Base-by-base conservation (phyloP, 2,329 filamentous ascomycete genomes). In the Calonectria ilicicola region DNA sequence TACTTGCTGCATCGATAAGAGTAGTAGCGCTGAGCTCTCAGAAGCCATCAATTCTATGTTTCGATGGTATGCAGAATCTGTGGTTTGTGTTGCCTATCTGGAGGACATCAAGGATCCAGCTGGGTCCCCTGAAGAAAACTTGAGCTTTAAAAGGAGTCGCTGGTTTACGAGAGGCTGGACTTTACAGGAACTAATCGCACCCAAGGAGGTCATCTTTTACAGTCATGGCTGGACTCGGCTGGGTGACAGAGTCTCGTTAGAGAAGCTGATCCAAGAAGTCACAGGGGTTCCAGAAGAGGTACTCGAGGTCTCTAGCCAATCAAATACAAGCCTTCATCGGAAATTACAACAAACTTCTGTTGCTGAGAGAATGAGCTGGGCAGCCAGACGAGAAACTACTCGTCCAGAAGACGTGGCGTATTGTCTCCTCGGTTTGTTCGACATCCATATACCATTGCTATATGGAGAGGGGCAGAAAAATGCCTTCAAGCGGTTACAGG, bases 41-140 rank as follows among this genome's bases (percentile, higher is more conserved):
- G 80, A 81, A 23, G 80, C 79, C 29, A 81, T 81, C 70, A 81
- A 81, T 47, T 82, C 80, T 64, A 83, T 82, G 81, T 83, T 81
- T 62, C 75, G 78, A 6, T 83, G 81, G 81, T 83, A 83, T 49
- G 76, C 77, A 6, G 70, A 77, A 19, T 77, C 81, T 1, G 42
- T 46, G 2, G 68, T 80, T 10, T 82, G 81, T 63, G 75, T 81
- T 27, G 78, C 78, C 5, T 81, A 75, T 40, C 70, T 82, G 6
- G 71, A 75, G 5, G 79, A 81, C 27, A 77, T 80, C 5, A 21
- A 35, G 9, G 12, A 35, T 12, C 23, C 27, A 1, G 63, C 66
- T 5, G 75, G 70, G 5, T 38, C 66, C 12, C 47, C 64, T 5
- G 72, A 56, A 19, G 46, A 32, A 2, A 67, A 21, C n/a, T 63